phyloP scores from a whole-genome alignment of 2,329 filamentous ascomycete genomes.

The Peltaster fructicola region DNA sequence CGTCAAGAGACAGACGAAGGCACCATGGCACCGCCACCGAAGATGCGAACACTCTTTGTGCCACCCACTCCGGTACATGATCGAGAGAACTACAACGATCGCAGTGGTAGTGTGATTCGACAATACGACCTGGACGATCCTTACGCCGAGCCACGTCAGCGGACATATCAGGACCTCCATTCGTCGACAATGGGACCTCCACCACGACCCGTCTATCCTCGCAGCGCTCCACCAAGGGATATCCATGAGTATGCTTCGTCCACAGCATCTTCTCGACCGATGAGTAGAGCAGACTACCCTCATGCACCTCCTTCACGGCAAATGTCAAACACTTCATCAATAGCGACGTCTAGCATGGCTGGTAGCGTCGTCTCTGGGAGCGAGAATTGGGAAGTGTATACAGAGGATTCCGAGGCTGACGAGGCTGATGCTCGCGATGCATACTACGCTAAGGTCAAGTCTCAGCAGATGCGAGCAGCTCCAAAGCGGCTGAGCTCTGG shows the following conservation, averaged over 20 bases:
- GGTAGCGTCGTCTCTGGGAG: slow-evolving; percentile 39
- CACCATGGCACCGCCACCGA: slow-evolving; percentile 75
- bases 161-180: slow-evolving; percentile 9
- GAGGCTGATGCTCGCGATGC: slow-evolving; percentile 52
- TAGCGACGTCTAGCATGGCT: no score
- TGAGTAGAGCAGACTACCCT: slow-evolving; percentile 13
- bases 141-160: slow-evolving; percentile 47
- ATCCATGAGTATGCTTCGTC: slow-evolving; percentile 6
- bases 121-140: slow-evolving; percentile 60
- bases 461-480: slow-evolving; percentile 38
- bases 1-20: slow-evolving; percentile 24
- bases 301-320: slow-evolving; percentile 16
- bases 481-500: slow-evolving; percentile 12
- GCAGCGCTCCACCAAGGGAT: slow-evolving; percentile 5
- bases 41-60: slow-evolving; percentile 69
- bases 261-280: slow-evolving; percentile 11
- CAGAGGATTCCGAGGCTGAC: slow-evolving; percentile 36
- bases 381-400: slow-evolving; percentile 97
- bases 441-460: slow-evolving; percentile 59
- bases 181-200: slow-evolving; percentile 15
- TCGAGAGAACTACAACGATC: slow-evolving; percentile 22
- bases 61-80: slow-evolving; percentile 30
- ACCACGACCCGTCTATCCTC: slow-evolving; percentile 5
- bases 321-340: slow-evolving; percentile 17
- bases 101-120: slow-evolving; percentile 41